Conservation (phyloP, 768 basidiomycete species). For the Boletus tomentosulus region DNA sequence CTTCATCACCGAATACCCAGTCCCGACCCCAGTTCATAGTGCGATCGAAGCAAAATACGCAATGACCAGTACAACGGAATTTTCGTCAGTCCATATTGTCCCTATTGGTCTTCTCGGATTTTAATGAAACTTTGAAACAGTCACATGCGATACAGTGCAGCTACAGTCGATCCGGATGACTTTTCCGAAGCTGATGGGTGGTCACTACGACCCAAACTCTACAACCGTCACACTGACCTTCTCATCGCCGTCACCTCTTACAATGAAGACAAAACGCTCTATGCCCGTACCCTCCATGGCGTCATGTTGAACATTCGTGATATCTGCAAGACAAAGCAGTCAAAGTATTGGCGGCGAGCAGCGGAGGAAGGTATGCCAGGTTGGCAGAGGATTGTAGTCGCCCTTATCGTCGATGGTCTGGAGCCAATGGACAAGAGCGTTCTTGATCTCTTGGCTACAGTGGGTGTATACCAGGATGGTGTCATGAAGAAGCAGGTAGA, state of each 20-base stretch:
- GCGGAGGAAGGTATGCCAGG: conserved; percentile 81
- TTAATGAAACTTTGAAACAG: conserved; percentile 22
- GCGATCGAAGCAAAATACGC: conserved; percentile 80
- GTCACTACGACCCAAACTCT: conserved; percentile 78
- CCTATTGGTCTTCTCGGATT: neutral
- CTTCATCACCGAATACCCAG: conserved; percentile 86
- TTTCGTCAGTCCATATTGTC: conserved; percentile 58
- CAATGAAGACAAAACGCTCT: conserved; percentile 91
- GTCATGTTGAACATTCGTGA: conserved; percentile 98
- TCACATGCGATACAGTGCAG: conserved; percentile 93
- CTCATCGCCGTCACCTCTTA: conserved; percentile 93
- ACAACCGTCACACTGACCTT: conserved; percentile 87
- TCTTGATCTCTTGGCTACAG: conserved; percentile 80
- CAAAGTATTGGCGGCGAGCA: conserved; percentile 82
- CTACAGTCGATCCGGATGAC: conserved; percentile 88
- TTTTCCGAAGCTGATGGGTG: conserved; percentile 77
- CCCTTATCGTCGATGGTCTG: conserved; percentile 88
- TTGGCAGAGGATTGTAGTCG: conserved; percentile 91
- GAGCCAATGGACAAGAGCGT: conserved; percentile 96
- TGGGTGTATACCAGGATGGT: conserved; percentile 93
- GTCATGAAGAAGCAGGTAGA: conserved; percentile 93
- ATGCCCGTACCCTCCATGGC: conserved; percentile 87
- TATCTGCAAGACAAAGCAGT: conserved; percentile 94
- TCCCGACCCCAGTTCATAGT: conserved; percentile 77
- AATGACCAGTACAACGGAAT: conserved; percentile 76